Base-by-base conservation (phyloP, 208 protist species). In the Leishmania major region DNA sequence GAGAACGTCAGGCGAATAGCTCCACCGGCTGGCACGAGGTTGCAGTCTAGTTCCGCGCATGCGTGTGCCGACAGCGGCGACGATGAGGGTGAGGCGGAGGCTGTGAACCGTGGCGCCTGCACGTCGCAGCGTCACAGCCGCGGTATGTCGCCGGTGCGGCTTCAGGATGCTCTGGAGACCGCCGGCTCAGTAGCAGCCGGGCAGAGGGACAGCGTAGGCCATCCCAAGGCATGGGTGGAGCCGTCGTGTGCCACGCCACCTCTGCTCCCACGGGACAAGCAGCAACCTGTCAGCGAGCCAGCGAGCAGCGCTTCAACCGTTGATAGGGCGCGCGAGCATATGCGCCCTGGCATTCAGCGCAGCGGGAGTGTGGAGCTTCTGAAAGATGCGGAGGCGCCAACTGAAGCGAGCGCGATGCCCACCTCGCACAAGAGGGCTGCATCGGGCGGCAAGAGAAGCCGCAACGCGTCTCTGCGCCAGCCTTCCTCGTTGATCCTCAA, bases 401-500 rank as follows among this genome's bases (percentile, higher is more conserved):
- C 43, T 10, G 71, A 19, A 19, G 40, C 28, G 11, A 62, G 69
- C 10, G 17, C 45, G 28, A 74, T 53, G 70, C 1, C 40, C 25
- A 22, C 70, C 22, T 74, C 45, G 45, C 45, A 74, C 45, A 31
- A 28, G 2, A 55, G 70, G 45, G 6, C 45, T 74, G 43, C 47
- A 55, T 55, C 70, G 28, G 35, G 73, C 3, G 35, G 51, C 73
- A 59, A 25, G 28, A 69, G 47, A 57, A 74, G 35, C 6, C 84
- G 87, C n/a, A 77, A 85, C 49, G 77, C 71, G 35, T 84, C 87
- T 10, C 81, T 90, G 67, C 79, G 59, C 1, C 81, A 88, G 72
- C 69, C 81, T 53, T 88, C 84, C 69, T 90, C 87, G 28, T 84
- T 75, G 4, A 82, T 86, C 28, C 71, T 88, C 51, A 76, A 53